phyloP scores from a whole-genome alignment of 371 early-diverging fungal genomes.

The Circinella umbellata region DNA sequence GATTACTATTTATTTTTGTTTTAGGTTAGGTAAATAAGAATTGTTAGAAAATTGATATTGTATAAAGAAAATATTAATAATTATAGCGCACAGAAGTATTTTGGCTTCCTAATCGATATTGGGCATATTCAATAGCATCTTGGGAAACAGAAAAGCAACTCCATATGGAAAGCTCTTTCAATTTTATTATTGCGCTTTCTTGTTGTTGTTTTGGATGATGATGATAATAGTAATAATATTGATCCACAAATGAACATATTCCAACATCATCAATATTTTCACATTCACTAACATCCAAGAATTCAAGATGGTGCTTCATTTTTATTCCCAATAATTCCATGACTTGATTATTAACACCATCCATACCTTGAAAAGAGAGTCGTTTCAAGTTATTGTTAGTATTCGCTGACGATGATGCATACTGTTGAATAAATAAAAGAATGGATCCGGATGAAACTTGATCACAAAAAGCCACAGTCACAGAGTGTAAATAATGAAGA shows the following conservation, averaged over 20 bases:
- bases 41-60: no score
- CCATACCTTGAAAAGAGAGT: not conserved
- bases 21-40: no score
- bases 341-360: not conserved
- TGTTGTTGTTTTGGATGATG: no score
- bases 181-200: no score
- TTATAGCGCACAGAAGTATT: not conserved
- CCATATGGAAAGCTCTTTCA: not conserved
- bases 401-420: not conserved
- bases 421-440: not conserved
- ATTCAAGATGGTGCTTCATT: not conserved
- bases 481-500: not conserved
- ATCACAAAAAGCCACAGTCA: not conserved
- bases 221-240: not conserved
- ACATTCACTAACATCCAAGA: constrained; percentile 5
- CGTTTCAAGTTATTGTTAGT: not conserved
- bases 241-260: not conserved
- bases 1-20: no score
- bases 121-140: not conserved
- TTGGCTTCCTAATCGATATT: not conserved
- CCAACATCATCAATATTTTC: not conserved
- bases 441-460: not conserved
- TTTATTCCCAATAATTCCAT: not conserved
- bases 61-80: not conserved
- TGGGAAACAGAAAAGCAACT: not conserved